Evolutionary conservation across 768 basidiomycete species (phyloP).

Genomic region (Lactifluus hygrophoroides): DNA sequence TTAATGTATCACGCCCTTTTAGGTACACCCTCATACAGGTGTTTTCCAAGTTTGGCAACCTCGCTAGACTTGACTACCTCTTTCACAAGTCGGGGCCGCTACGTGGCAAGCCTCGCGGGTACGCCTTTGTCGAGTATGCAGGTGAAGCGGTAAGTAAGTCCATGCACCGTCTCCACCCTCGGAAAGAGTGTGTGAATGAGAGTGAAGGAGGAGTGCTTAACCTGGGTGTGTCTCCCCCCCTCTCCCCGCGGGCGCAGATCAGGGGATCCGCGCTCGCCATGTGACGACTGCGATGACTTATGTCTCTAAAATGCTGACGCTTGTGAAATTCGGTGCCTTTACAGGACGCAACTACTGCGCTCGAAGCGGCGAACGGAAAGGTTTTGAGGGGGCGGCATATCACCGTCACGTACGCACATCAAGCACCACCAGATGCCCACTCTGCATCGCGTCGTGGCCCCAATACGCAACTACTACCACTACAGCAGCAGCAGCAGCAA

Average conservation of each 20-base stretch:
- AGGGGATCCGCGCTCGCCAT: conserved; percentile 13
- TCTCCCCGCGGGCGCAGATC: conserved; percentile 3
- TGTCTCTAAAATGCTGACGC: background rate
- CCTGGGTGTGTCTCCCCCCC: conserved; percentile 34
- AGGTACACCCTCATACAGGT: conserved; percentile 86
- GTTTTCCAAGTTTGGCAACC: conserved; percentile 87
- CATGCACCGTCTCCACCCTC: conserved; percentile 18
- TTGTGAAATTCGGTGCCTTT: no score
- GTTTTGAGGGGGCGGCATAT: conserved; percentile 81
- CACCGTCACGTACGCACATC: conserved; percentile 86
- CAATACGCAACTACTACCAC: background rate
- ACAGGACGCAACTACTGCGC: conserved; percentile 79
- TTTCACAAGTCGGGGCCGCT: conserved; percentile 88
- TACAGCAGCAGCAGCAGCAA: background rate
- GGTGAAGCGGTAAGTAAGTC: conserved; percentile 55
- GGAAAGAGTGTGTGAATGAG: background rate
- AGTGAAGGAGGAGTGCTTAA: conserved; percentile 37
- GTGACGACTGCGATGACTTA: background rate
- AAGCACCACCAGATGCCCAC: conserved; percentile 46
- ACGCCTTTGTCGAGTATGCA: conserved; percentile 86
- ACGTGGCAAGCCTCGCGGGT: conserved; percentile 91
- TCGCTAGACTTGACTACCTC: conserved; percentile 87
- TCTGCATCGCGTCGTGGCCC: background rate
- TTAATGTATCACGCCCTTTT: no score
- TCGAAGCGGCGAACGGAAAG: conserved; percentile 65